Conservation (phyloP, 345 rosid genomes). For the Pistacia atlantica region DNA sequence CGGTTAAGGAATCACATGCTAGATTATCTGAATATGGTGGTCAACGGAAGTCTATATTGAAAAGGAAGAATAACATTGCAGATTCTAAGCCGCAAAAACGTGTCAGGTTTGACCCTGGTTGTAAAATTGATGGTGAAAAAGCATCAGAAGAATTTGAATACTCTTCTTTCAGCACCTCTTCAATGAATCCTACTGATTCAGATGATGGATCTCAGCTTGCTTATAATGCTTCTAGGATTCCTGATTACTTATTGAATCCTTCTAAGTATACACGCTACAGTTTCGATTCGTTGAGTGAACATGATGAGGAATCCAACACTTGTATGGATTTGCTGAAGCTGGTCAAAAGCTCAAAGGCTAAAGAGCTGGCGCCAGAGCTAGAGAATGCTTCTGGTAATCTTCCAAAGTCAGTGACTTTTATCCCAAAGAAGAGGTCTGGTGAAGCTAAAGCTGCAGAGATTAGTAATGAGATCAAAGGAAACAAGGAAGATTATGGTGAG, state of each 20-base stretch:
- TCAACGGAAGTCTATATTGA: constrained; percentile 54
- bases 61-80: constrained; percentile 50
- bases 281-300: constrained; percentile 44
- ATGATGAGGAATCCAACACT: constrained; percentile 44
- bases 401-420: constrained; percentile 48
- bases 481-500: constrained; percentile 15
- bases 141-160: constrained; percentile 23
- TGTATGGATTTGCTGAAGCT: constrained; percentile 38
- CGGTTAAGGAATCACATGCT: constrained; percentile 15
- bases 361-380: constrained; percentile 29
- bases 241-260: constrained; percentile 64
- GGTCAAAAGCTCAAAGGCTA: constrained; percentile 25
- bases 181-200: constrained; percentile 27
- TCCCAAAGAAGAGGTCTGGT: constrained; percentile 45
- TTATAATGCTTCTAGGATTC: constrained; percentile 36
- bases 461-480: constrained; percentile 28
- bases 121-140: constrained; percentile 26
- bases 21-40: constrained; percentile 15
- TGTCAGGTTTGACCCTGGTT: constrained; percentile 58
- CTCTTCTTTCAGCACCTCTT: constrained; percentile 9
- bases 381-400: constrained; percentile 21
- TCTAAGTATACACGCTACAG: constrained; percentile 58
- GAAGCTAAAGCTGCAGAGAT: constrained; percentile 21
- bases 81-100: constrained; percentile 54
- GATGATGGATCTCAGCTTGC: constrained; percentile 14